Conservation (phyloP, 176 grass and related monocot genomes). For the Panicum miliaceum region DNA sequence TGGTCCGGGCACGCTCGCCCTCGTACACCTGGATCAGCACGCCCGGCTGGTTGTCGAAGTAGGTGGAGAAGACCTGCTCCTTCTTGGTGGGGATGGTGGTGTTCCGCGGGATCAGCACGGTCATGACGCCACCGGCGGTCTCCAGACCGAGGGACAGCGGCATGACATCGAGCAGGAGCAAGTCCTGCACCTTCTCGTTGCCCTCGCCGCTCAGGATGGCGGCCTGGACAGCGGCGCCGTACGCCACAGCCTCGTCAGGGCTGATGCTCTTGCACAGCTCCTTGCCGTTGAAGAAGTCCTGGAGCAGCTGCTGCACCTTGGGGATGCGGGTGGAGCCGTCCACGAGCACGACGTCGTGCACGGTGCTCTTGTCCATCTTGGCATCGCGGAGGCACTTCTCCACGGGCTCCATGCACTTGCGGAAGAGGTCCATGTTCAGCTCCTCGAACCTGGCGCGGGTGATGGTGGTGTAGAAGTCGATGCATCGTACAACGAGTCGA, state of each 20-base stretch:
- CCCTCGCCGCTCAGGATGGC: conserved; percentile 96
- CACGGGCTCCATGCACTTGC: conserved; percentile 93
- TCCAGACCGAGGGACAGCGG: conserved; percentile 68
- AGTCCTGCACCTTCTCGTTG: conserved; percentile 93
- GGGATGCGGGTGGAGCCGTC: conserved; percentile 93
- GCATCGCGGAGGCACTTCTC: conserved; percentile 97
- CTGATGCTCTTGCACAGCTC: conserved; percentile 99
- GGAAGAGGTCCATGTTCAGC: conserved; percentile 97
- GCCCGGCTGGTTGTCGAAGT: conserved; percentile 81
- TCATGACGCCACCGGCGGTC: conserved; percentile 85
- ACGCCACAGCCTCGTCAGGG: conserved; percentile 97
- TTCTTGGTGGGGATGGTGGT: conserved; percentile 91
- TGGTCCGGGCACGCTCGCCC: conserved; percentile 66
- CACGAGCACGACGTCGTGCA: conserved; percentile 93
- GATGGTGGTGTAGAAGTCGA: conserved; percentile 96
- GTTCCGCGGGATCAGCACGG: conserved; percentile 78
- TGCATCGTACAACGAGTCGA: conserved; percentile 86
- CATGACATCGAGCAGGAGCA: conserved; percentile 81
- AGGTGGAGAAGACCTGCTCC: conserved; percentile 86
- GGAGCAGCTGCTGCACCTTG: conserved; percentile 93
- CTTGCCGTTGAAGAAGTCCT: conserved; percentile 99
- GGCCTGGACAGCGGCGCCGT: conserved; percentile 86
- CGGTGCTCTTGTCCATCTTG: conserved; percentile 94
- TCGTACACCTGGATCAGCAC: conserved; percentile 86
- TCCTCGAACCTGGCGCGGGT: conserved; percentile 90